These are phyloP conservation scores for Colletotrichum liaoningense DNA, from an alignment of 2,329 filamentous ascomycete species.

Conservation along the genomic window DNA sequence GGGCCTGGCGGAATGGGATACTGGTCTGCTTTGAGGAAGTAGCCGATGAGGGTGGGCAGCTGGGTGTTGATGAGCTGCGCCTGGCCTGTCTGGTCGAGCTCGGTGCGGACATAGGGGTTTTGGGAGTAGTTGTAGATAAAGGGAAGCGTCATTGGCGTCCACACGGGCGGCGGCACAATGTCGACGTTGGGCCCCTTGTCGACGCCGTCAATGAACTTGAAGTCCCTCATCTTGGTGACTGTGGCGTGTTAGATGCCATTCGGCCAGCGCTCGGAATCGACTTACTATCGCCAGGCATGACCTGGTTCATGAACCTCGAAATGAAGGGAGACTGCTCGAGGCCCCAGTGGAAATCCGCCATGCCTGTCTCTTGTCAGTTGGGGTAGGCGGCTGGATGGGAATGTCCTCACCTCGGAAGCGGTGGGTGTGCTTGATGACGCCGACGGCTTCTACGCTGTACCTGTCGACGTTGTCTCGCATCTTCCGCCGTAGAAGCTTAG, in stretches of 20 bases:
- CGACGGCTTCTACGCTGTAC: constrained; percentile 78
- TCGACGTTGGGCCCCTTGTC: constrained; percentile 70
- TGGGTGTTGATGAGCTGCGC: constrained; percentile 67
- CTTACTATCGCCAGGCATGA: constrained; percentile 78
- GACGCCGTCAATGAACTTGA: constrained; percentile 70
- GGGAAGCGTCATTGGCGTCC: constrained; percentile 78
- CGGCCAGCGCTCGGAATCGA: neutral
- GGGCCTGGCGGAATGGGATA: constrained; percentile 74
- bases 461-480: constrained; percentile 76
- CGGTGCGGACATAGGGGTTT: constrained; percentile 79
- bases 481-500: constrained; percentile 67
- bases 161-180: constrained; percentile 83
- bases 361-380: constrained; percentile 52
- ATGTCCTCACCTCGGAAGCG: constrained; percentile 77
- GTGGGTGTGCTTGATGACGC: constrained; percentile 82
- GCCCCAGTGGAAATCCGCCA: constrained; percentile 89
- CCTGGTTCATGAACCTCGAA: constrained; percentile 74
- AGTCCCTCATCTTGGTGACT: constrained; percentile 62
- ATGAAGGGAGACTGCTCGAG: constrained; percentile 77
- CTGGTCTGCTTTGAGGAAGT: constrained; percentile 70
- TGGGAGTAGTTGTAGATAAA: constrained; percentile 88
- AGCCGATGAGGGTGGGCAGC: constrained; percentile 67
- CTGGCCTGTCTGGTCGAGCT: constrained; percentile 65
- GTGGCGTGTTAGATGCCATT: constrained; percentile 55
- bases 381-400: neutral